These are phyloP conservation scores for Tuber umbilicatum DNA, from an alignment of 495 filamentous ascomycete genomes.

Conservation along the genomic window DNA sequence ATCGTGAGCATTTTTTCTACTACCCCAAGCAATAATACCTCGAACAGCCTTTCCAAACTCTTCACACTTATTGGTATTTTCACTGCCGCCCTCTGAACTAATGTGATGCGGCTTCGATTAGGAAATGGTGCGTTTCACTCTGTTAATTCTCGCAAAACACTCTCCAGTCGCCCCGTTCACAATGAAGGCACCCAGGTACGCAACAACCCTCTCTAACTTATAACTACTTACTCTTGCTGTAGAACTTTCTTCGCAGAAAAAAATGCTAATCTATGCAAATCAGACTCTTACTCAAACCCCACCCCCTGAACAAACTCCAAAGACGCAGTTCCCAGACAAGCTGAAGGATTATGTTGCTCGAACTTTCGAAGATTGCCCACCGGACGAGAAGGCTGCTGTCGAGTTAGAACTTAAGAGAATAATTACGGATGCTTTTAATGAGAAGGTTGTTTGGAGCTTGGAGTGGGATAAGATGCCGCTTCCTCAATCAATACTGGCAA, in stretches of 20 bases:
- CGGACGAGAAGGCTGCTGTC: conserved; percentile 54
- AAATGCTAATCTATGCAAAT: background rate
- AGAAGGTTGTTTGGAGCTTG: conserved; percentile 57
- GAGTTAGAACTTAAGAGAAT: conserved; percentile 75
- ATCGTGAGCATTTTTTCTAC: conserved; percentile 25
- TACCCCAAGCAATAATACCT: background rate
- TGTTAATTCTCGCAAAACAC: conserved; percentile 32
- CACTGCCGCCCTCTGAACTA: background rate
- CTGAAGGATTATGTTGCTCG: conserved; percentile 42
- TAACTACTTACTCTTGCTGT: background rate
- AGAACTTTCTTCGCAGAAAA: background rate
- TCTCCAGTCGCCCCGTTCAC: conserved; percentile 12
- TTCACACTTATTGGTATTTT: background rate
- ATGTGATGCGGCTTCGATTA: background rate
- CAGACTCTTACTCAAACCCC: conserved; percentile 25
- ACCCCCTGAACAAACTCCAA: conserved; percentile 23
- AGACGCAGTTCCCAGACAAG: conserved; percentile 41
- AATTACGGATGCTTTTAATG: conserved; percentile 72
- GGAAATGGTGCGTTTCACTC: conserved; percentile 32
- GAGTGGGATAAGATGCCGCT: conserved; percentile 79
- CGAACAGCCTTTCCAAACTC: background rate
- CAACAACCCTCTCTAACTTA: background rate
- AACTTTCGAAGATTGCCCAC: conserved; percentile 40
- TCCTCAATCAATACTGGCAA: conserved; percentile 78
- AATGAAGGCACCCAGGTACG: background rate